Percentiles rank a stretch among this genome's conserved stretches.
These are phyloP conservation scores for Epicoccum nigrum DNA, from an alignment of 2,329 filamentous ascomycete genomes.

Conservation along the genomic window DNA sequence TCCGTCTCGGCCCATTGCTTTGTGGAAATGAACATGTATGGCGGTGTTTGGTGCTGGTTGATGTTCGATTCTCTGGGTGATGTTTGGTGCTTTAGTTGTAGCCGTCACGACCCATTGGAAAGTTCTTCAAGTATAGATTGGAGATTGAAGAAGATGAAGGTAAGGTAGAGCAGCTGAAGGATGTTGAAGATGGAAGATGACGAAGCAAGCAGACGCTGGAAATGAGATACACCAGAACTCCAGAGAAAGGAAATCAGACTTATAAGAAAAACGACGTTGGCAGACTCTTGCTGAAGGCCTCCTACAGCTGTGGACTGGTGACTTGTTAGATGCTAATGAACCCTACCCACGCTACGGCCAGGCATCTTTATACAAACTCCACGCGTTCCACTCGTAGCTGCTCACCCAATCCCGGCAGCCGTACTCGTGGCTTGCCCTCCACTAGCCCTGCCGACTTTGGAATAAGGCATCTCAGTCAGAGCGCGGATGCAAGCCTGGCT, in stretches of 20 bases:
- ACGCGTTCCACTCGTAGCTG: conserved; percentile 11
- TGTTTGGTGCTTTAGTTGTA: conserved; percentile 26
- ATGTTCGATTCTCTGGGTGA: conserved; percentile 6
- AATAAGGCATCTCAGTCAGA: conserved; percentile 16
- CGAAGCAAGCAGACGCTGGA: conserved; percentile 2
- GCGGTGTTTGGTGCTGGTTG: not conserved
- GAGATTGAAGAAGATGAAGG: not conserved
- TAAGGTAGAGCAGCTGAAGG: not conserved
- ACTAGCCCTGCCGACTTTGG: conserved; percentile 13
- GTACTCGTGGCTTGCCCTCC: conserved; percentile 14
- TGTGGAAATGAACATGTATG: conserved; percentile 11
- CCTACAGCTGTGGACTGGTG: conserved; percentile 9
- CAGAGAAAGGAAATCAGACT: conserved; percentile 6
- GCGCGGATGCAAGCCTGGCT: too few relatives aligned
- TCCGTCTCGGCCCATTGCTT: conserved; percentile 46
- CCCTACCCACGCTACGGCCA: conserved; percentile 14
- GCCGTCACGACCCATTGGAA: conserved; percentile 41
- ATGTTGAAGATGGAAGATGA: not conserved
- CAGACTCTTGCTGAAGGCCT: conserved; percentile 8
- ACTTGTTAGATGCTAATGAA: conserved; percentile 7
- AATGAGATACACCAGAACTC: conserved; percentile 4
- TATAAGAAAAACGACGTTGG: conserved; percentile 5
- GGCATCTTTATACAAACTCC: conserved; percentile 18
- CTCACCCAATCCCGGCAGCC: conserved; percentile 11
- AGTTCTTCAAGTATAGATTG: not conserved